Conservation (phyloP, 2,329 filamentous ascomycete genomes). For the Elsinoe arachidis region DNA sequence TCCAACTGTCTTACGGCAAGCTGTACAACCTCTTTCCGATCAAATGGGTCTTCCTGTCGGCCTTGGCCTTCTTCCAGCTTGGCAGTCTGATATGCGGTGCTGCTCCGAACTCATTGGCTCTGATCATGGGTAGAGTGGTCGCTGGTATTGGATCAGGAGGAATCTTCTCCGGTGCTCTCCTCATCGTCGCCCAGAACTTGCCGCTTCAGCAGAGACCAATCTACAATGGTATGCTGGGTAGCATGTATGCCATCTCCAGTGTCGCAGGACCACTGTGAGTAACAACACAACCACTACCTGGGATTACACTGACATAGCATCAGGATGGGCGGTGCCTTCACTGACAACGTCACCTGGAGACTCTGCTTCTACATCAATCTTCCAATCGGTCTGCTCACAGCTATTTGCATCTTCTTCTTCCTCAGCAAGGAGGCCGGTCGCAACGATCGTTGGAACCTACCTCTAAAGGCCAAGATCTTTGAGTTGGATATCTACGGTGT, state of each 20-base stretch:
- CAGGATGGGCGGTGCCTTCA: slow-evolving; percentile 29
- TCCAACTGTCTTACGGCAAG: slow-evolving; percentile 37
- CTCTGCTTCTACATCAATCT: slow-evolving; percentile 45
- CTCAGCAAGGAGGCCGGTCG: slow-evolving; percentile 29
- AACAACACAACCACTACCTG: slow-evolving; percentile 12
- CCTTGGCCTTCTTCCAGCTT: slow-evolving; percentile 42
- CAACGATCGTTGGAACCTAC: slow-evolving; percentile 24
- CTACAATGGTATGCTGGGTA: slow-evolving; percentile 38
- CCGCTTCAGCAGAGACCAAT: slow-evolving; percentile 39
- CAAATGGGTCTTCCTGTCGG: slow-evolving; percentile 40
- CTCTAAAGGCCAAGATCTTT: slow-evolving; percentile 24
- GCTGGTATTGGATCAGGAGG: slow-evolving; percentile 44
- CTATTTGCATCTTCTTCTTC: slow-evolving; percentile 27
- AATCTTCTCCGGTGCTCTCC: slow-evolving; percentile 41
- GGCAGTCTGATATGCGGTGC: slow-evolving; percentile 44
- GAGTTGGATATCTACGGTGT: slow-evolving; percentile 42
- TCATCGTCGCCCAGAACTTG: slow-evolving; percentile 39
- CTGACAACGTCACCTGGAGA: slow-evolving; percentile 34
- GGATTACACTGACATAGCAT: not conserved
- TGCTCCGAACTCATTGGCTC: slow-evolving; percentile 40
- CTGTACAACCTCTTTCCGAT: slow-evolving; percentile 40
- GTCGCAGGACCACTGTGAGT: slow-evolving; percentile 38
- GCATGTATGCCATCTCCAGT: slow-evolving; percentile 41
- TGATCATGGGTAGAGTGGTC: slow-evolving; percentile 45
- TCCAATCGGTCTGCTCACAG: slow-evolving; percentile 41